Evolutionary conservation across 129 eudicot genomes (phyloP), one percentile per base, ranked within the genome.

Genomic region (Scalesia atractyloides): DNA sequence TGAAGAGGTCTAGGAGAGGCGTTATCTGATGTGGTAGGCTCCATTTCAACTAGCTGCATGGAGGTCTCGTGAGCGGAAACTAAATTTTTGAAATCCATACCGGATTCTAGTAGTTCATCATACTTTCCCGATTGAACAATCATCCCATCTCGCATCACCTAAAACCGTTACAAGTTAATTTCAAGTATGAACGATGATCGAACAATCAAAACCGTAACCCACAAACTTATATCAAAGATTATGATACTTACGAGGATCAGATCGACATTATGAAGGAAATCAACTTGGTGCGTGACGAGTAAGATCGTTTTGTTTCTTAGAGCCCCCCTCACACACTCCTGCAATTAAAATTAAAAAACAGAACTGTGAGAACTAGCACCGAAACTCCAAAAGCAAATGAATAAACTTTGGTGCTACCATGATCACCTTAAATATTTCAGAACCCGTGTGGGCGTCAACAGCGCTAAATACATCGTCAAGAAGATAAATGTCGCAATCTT

Each of bases 121-220:
- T 90, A 94, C 75, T 84, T 90, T 64, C 98, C 98, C 13, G 90
- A 83, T 75, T 94, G 93, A 34, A 87, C 97, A 36, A 88, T 81
- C 84, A 53, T 90, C 63, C 98, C 98, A 15, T 93, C 87, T 79
- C 95, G 89, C 96, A 93, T 93, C 13, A 94, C 98, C 97, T 94
- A 68, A 52, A 14, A 62, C 33, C 33, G 34, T 30, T 69, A 15
- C 7, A 50, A 30, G 13, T 68, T 14, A 46, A 2, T 17, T 44
- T 49, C 33, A 39, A 20, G 64, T 22, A 41, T 43, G 33, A 41
- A 53, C 0, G 8, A 39, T 39, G 44, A 39, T 7, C 5, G 1
- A 60, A 60, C 18, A 37, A 69, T 36, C 47, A 37, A 48, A 48
- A 22, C 22, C 22, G 19, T 2, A 58, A 59, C 59, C 18, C 43